Evolutionary conservation across 768 basidiomycete genomes (phyloP).

Genomic region (Leccinum aurantiacum): DNA sequence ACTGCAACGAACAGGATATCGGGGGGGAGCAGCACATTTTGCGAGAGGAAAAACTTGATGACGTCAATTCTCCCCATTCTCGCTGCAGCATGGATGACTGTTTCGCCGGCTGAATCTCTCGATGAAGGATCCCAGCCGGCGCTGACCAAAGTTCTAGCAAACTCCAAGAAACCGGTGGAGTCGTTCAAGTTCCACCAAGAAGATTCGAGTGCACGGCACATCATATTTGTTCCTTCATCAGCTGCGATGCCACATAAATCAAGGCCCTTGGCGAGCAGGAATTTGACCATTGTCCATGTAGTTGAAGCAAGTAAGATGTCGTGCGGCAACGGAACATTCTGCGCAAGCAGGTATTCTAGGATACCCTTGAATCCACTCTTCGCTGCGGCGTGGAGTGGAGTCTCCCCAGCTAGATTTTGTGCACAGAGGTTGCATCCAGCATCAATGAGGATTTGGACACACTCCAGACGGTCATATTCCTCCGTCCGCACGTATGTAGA

Average conservation of each 20-base stretch:
- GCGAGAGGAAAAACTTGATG: slow-evolving; percentile 1
- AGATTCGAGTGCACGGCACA: neutral
- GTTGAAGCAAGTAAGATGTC: neutral
- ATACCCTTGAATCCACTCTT: neutral
- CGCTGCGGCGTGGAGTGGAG: neutral
- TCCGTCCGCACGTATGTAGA: too few relatives aligned
- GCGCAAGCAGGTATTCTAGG: neutral
- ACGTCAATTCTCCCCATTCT: neutral
- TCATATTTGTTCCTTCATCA: neutral
- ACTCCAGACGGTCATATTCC: neutral
- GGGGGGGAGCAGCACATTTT: neutral
- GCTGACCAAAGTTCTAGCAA: neutral
- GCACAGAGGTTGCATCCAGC: neutral
- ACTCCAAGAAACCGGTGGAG: neutral
- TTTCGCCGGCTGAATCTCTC: neutral
- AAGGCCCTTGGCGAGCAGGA: neutral
- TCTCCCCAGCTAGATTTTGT: neutral
- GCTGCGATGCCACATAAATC: neutral
- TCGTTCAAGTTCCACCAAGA: too few relatives aligned
- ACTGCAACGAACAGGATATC: neutral
- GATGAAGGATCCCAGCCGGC: slow-evolving; percentile 1
- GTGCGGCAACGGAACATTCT: neutral
- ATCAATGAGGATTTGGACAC: slow-evolving; percentile 2
- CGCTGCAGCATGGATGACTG: neutral
- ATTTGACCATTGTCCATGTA: neutral